phyloP scores from a whole-genome alignment of 257 asterid genomes.

The Petunia axillaris region DNA sequence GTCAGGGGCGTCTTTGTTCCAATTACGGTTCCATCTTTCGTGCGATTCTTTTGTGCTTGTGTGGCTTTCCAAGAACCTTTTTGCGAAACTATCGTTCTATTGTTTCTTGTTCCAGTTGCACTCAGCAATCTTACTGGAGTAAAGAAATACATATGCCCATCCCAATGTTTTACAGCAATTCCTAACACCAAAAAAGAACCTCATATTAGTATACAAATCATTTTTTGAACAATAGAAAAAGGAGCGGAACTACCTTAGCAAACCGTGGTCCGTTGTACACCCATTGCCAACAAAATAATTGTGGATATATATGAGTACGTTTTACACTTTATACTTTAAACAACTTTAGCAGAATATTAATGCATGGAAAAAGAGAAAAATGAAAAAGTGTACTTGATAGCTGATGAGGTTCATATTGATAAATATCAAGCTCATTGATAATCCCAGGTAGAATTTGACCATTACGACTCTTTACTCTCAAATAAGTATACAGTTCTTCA shows the following conservation, averaged over 20 bases:
- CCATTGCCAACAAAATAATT: no score
- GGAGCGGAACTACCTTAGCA: no score
- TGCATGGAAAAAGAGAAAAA: neutral
- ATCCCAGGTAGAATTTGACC: neutral
- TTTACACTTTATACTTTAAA: no score
- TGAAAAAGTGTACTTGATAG: conserved; percentile 10
- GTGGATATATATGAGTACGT: no score
- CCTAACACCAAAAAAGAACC: neutral
- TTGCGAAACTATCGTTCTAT: neutral
- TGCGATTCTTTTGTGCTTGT: neutral
- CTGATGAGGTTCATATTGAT: neutral
- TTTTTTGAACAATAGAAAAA: neutral
- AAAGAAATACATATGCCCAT: conserved; percentile 22
- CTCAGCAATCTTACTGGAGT: neutral
- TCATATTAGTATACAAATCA: neutral
- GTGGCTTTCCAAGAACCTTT: conserved; percentile 22
- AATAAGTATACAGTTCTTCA: neutral
- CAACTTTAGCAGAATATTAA: no score
- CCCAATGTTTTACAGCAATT: neutral
- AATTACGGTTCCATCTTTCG: neutral
- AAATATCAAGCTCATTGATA: conserved; percentile 1
- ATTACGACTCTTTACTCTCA: neutral
- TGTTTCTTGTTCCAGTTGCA: neutral
- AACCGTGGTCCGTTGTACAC: no score
- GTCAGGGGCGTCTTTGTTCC: conserved; percentile 13